Base-by-base conservation (phyloP, 192 early-diverging fungal species). In the Linnemannia zychae region DNA sequence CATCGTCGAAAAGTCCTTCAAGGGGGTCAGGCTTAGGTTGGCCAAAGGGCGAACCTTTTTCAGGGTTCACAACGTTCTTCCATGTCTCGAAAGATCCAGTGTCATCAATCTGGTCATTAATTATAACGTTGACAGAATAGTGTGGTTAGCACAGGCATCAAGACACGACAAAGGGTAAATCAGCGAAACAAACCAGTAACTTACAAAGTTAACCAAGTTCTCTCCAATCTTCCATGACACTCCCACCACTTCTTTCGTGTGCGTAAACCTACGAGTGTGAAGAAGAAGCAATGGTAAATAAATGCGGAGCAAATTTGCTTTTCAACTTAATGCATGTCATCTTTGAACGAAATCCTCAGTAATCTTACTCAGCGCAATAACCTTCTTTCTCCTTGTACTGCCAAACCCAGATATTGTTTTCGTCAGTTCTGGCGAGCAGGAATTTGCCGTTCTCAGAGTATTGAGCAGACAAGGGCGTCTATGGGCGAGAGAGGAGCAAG, bases 371-470 rank as follows among this genome's bases (percentile, higher is more conserved):
- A 20, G 63, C 1, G 18, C 84, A 46, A 16, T 92, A 82, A 12
- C 80, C 65, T 12, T 88, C 80, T 72, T 91, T 91, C 53, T 90
- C 89, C 24, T 78, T 87, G 16, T 90, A 88, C 50, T 94, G 90
- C 96, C 96, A 96, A 33, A 96, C 84, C 57, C 88, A 88, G n/a
- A 94, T 70, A 13, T 91, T 78, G 1, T 89, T 88, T 46, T 90
- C 70, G 3, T 68, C 69, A 24, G 81, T 79, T 0, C 90, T 86
- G 0, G 93, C 87, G 3, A 91, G 91, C 28, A 96, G 60, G 67
- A 93, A 94, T 46, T 84, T 77, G 22, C 95, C 92, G 44, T 92
- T 94, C 24, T 90, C 75, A 0, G 94, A 95, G 93, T 94, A 96
- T 47, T 88, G 79, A 31, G 94, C 28, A n/a, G 24, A 31, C 57